Evolutionary conservation across 306 rosid genomes (phyloP).

Genomic region (Chamaecrista fasciculata): DNA sequence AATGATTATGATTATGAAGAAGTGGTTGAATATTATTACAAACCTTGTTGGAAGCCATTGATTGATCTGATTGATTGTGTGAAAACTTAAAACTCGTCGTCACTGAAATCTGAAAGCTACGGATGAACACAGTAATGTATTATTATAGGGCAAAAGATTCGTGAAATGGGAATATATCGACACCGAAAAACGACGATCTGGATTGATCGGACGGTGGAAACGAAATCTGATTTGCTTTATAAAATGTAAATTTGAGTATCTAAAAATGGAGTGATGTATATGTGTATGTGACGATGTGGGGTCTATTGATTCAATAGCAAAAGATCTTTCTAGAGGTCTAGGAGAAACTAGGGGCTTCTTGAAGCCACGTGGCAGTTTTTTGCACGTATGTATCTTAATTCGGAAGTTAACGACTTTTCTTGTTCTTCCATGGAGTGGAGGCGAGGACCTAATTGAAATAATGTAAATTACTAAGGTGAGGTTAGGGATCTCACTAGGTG

Average conservation of each 20-base stretch:
- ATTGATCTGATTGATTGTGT: neutral
- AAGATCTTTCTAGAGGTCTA: conserved; percentile 42
- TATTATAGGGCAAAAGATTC: neutral
- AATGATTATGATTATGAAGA: neutral
- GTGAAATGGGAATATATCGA: too few relatives aligned
- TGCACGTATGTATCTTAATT: neutral
- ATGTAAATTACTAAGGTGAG: neutral
- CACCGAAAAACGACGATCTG: neutral
- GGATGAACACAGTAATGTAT: too few relatives aligned
- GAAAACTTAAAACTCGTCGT: neutral
- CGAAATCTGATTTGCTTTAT: neutral
- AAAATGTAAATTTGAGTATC: neutral
- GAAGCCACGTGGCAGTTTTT: conserved; percentile 44
- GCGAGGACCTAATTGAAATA: neutral
- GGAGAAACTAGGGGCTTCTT: conserved; percentile 35
- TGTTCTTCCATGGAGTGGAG: neutral
- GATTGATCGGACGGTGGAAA: neutral
- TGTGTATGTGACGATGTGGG: neutral
- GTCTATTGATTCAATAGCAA: conserved; percentile 9
- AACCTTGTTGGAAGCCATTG: conserved; percentile 50
- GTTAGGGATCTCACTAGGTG: too few relatives aligned
- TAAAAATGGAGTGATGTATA: neutral
- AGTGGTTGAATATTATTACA: neutral
- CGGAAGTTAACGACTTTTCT: conserved; percentile 17
- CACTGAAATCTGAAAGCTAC: neutral